Conservation (phyloP, 2,329 filamentous ascomycete genomes). For the Microdochium bolleyi region DNA sequence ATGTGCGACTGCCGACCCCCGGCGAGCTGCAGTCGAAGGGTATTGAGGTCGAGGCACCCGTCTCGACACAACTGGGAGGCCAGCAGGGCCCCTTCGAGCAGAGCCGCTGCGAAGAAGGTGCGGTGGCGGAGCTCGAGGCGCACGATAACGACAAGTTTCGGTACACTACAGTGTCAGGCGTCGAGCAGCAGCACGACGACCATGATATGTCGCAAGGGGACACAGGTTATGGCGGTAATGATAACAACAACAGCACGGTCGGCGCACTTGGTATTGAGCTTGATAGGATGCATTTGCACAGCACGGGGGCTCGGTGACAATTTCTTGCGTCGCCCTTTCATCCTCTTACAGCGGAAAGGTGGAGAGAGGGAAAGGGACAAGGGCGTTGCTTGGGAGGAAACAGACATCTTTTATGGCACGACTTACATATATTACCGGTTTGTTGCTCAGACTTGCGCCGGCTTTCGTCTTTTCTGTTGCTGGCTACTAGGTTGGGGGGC, state of each 20-base stretch:
- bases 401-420: no score
- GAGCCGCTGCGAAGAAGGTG: neutral
- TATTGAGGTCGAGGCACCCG: neutral
- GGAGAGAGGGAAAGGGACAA: no score
- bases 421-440: no score
- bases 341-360: no score
- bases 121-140: neutral
- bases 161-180: neutral
- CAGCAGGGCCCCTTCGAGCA: neutral
- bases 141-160: neutral
- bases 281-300: neutral
- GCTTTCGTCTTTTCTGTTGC: no score
- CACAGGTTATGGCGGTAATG: neutral
- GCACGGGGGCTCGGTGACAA: neutral
- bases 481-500: no score
- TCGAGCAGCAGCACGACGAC: neutral
- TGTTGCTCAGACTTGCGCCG: no score
- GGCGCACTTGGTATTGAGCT: neutral
- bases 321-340: neutral
- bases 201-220: neutral
- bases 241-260: neutral
- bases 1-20: slow-evolving; percentile 56
- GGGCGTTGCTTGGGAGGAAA: no score
- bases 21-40: neutral
- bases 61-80: neutral